These are phyloP conservation scores for Naematelia aurantialba DNA, from an alignment of 768 basidiomycete genomes.

Conservation along the genomic window DNA sequence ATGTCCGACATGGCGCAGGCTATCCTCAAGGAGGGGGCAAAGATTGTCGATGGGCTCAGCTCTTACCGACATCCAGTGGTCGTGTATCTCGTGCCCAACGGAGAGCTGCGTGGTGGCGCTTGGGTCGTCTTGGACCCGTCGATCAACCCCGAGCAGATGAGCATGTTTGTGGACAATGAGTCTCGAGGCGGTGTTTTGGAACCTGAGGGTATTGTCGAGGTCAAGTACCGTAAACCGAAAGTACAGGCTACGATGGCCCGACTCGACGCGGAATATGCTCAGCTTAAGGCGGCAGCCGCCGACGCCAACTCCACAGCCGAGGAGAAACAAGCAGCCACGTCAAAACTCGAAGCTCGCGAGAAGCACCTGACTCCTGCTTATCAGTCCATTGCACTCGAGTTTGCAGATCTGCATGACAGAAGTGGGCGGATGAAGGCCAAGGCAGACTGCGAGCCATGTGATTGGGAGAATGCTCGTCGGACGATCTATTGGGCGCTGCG, in stretches of 20 bases:
- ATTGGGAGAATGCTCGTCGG: constrained; percentile 84
- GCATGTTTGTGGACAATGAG: constrained; percentile 97
- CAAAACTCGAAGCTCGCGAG: constrained; percentile 71
- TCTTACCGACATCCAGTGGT: constrained; percentile 97
- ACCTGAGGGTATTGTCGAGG: constrained; percentile 91
- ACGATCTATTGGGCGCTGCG: constrained; percentile 93
- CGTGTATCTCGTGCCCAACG: constrained; percentile 97
- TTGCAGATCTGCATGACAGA: constrained; percentile 94
- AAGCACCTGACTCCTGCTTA: constrained; percentile 79
- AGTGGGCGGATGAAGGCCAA: constrained; percentile 96
- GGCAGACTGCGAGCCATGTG: constrained; percentile 78
- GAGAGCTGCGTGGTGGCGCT: constrained; percentile 96
- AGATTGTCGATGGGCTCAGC: constrained; percentile 96
- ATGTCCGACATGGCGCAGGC: constrained; percentile 67
- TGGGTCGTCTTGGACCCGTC: constrained; percentile 99
- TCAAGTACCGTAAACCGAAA: constrained; percentile 80
- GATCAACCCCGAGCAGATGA: constrained; percentile 95
- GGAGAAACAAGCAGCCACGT: constrained; percentile 66
- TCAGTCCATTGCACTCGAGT: constrained; percentile 86
- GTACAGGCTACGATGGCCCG: constrained; percentile 86
- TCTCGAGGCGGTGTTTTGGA: constrained; percentile 92
- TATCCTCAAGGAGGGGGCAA: constrained; percentile 91
- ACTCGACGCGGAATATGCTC: constrained; percentile 75
- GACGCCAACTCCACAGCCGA: constrained; percentile 69
- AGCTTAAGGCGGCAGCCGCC: constrained; percentile 74